A percentile compares a stretch with the other conserved stretches of the same genome.
phyloP scores from a whole-genome alignment of 345 rosid species.

The Erucastrum elatum region DNA sequence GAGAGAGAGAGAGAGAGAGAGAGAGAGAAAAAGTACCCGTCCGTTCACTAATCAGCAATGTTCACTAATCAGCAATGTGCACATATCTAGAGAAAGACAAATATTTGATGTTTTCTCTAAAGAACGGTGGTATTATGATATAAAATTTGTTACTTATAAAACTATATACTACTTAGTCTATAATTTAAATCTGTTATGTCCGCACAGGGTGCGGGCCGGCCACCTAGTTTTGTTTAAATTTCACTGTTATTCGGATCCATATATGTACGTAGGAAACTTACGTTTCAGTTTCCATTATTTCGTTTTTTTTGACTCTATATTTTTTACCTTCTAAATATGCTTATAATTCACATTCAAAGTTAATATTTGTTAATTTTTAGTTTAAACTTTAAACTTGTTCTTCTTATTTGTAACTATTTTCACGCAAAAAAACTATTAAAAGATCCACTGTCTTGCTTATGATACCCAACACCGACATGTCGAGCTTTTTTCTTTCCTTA shows the following conservation, averaged over 20 bases:
- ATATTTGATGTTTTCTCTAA: too few relatives aligned
- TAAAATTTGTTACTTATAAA: too few relatives aligned
- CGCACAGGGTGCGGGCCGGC: too few relatives aligned
- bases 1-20: too few relatives aligned
- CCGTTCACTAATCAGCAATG: too few relatives aligned
- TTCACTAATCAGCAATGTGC: too few relatives aligned
- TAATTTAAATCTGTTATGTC: too few relatives aligned
- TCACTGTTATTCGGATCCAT: constrained; percentile 3
- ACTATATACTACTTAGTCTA: too few relatives aligned
- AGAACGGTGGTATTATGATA: too few relatives aligned
- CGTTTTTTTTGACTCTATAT: background rate
- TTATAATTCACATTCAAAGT: background rate
- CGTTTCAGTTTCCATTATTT: background rate
- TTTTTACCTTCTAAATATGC: background rate
- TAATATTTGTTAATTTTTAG: background rate
- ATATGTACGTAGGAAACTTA: background rate
- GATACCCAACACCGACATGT: constrained; percentile 10
- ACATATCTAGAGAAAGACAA: too few relatives aligned
- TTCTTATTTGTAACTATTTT: background rate
- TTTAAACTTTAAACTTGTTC: background rate
- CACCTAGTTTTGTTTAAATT: background rate
- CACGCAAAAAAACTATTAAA: background rate
- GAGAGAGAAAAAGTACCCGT: too few relatives aligned
- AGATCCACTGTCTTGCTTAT: background rate
- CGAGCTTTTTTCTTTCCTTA: constrained; percentile 5